Evolutionary conservation across 2,329 filamentous ascomycete genomes (phyloP).

Genomic region (Furcasterigmium sp.): DNA sequence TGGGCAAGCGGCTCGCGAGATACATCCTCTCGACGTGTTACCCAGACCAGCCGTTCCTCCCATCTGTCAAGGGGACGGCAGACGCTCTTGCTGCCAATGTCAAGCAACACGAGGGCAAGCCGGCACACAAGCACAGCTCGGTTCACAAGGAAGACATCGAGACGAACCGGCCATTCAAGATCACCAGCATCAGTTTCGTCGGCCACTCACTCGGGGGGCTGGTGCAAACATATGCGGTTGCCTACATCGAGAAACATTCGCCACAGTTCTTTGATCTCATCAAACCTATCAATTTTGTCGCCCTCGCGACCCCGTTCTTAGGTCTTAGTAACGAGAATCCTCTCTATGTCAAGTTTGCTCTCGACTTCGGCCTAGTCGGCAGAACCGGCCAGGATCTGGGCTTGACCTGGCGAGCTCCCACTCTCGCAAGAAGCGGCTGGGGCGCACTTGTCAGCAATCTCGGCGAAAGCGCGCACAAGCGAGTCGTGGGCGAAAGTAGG

Average conservation of each 20-base stretch:
- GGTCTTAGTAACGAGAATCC: slow-evolving; percentile 97
- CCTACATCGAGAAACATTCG: slow-evolving; percentile 94
- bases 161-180: slow-evolving; percentile 62
- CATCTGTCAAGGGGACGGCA: slow-evolving; percentile 48
- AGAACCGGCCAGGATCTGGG: slow-evolving; percentile 92
- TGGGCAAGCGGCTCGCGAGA: slow-evolving; percentile 89
- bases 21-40: slow-evolving; percentile 88
- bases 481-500: slow-evolving; percentile 54
- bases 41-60: slow-evolving; percentile 85
- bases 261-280: slow-evolving; percentile 85
- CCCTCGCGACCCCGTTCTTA: slow-evolving; percentile 80
- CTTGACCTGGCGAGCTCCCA: slow-evolving; percentile 88
- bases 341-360: slow-evolving; percentile 91
- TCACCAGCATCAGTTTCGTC: slow-evolving; percentile 93
- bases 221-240: slow-evolving; percentile 89
- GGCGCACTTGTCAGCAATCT: slow-evolving; percentile 79
- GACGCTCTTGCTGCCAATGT: slow-evolving; percentile 16
- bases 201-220: slow-evolving; percentile 87
- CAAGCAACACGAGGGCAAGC: slow-evolving; percentile 35
- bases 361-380: slow-evolving; percentile 95
- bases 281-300: slow-evolving; percentile 83
- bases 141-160: slow-evolving; percentile 40
- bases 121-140: slow-evolving; percentile 57
- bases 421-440: slow-evolving; percentile 80
- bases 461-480: slow-evolving; percentile 60